Evolutionary conservation across 2,329 filamentous ascomycete genomes (phyloP).

Genomic region (Cladophialophora chaetospira): DNA sequence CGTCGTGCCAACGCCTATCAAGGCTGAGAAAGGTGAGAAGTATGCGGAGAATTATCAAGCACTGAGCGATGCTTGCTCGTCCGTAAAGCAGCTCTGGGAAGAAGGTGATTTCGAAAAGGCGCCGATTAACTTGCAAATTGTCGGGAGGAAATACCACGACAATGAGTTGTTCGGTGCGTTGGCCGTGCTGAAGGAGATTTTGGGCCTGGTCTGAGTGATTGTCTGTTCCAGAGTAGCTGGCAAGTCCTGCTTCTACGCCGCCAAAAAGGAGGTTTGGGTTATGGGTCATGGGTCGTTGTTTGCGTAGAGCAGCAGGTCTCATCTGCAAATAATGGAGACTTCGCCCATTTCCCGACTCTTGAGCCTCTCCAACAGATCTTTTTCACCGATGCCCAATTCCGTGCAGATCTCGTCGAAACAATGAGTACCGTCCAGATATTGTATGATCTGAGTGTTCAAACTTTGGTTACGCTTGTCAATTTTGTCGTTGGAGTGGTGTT

Average conservation of each 20-base stretch:
- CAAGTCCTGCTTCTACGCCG: no score
- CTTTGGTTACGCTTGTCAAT: background rate
- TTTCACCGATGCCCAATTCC: constrained; percentile 51
- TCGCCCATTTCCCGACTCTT: constrained; percentile 45
- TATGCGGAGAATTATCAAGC: constrained; percentile 29
- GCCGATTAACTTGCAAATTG: constrained; percentile 57
- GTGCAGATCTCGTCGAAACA: constrained; percentile 56
- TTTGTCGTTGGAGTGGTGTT: constrained; percentile 10
- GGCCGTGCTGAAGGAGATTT: constrained; percentile 21
- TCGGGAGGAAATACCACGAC: constrained; percentile 56
- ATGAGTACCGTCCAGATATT: constrained; percentile 52
- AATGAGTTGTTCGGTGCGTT: constrained; percentile 46
- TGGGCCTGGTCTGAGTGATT: constrained; percentile 1
- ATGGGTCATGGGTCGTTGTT: background rate
- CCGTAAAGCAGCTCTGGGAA: constrained; percentile 48
- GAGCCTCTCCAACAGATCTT: constrained; percentile 46
- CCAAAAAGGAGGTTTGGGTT: background rate
- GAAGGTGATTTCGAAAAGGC: constrained; percentile 52
- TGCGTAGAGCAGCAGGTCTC: constrained; percentile 43
- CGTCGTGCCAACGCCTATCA: constrained; percentile 47
- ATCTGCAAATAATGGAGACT: constrained; percentile 51
- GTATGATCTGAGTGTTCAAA: constrained; percentile 35
- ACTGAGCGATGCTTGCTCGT: constrained; percentile 43
- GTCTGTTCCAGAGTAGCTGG: background rate
- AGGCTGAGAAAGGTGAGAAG: constrained; percentile 42